Base-by-base conservation (phyloP, 1,284 basidiomycete genomes). In the Wallemia mellicola region DNA sequence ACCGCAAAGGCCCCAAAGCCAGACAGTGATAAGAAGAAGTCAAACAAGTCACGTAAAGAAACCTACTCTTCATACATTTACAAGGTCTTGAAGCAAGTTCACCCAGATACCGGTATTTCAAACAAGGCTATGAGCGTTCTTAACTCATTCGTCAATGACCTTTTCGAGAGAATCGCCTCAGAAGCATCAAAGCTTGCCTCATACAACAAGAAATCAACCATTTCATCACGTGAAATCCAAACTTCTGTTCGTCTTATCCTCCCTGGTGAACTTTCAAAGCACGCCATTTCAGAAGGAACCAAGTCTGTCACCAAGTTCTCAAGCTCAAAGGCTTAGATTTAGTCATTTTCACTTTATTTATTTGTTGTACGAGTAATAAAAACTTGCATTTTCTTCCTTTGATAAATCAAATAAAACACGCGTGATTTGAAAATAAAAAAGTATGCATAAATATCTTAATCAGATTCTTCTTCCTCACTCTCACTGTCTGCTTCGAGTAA, bases 91-190 rank as follows among this genome's bases (percentile, higher is more conserved):
- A 71, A 71, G 69, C 84, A 87, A 70, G 88, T 94, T 62, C 88
- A 94, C 76, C 89, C 88, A 61, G 89, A 94, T 70, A 92, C 86
- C 64, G 89, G 89, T 79, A 91, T 92, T 71, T 83, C 84, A 62
- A 92, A 91, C 80, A 94, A 91, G 76, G 88, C 87, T 54, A 94
- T 94, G 88, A 79, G 82, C 61, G 85, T 94, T 68, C 73, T 94
- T 57, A 92, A 92, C 78, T 86, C 82, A 60, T 60, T 59, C 58
- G 27, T 60, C 54, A 25, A 28, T 28, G 55, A 57, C 68, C 86
- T 92, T 72, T 92, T 91, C 65, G 87, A 92, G 73, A 82, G 86
- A 59, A 87, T 92, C 66, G 87, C 88, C 17, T 79, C 78, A 48
- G 88, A 94, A 71, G 86, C 85, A 17, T 84, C 82, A 64, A 86